Conservation (phyloP, 164 flowering plant genomes). For the Stephania yunnanensis region DNA sequence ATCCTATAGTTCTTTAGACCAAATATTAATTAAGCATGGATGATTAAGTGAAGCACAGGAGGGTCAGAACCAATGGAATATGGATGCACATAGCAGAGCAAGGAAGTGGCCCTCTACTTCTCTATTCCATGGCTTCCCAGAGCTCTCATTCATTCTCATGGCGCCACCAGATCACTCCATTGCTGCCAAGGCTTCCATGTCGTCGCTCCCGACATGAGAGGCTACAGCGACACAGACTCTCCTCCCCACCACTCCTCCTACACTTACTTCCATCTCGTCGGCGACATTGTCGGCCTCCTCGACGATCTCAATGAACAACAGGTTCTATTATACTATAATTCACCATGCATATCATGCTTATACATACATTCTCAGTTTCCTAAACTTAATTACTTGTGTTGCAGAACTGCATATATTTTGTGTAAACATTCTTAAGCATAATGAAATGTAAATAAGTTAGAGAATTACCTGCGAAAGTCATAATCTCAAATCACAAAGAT, state of each 20-base stretch:
- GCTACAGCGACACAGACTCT: constrained; percentile 43
- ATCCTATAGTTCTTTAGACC: too few relatives aligned
- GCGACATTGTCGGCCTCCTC: constrained; percentile 14
- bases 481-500: too few relatives aligned
- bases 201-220: constrained; percentile 52
- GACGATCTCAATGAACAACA: constrained; percentile 8
- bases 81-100: constrained; percentile 46
- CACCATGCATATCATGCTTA: too few relatives aligned
- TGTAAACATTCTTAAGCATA: too few relatives aligned
- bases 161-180: constrained; percentile 42
- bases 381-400: too few relatives aligned
- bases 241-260: constrained; percentile 32
- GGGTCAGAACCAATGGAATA: constrained; percentile 35
- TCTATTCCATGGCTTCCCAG: constrained; percentile 53
- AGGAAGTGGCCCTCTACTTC: constrained; percentile 40
- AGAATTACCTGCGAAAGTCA: too few relatives aligned
- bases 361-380: too few relatives aligned
- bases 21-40: background rate
- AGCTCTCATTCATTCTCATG: constrained; percentile 49
- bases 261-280: constrained; percentile 29
- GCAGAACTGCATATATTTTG: too few relatives aligned
- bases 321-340: background rate
- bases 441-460: too few relatives aligned
- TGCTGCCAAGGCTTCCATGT: constrained; percentile 32
- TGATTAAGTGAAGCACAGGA: constrained; percentile 19